Base-by-base conservation (phyloP, 2,329 filamentous ascomycete genomes). In the Ascochyta pisi region DNA sequence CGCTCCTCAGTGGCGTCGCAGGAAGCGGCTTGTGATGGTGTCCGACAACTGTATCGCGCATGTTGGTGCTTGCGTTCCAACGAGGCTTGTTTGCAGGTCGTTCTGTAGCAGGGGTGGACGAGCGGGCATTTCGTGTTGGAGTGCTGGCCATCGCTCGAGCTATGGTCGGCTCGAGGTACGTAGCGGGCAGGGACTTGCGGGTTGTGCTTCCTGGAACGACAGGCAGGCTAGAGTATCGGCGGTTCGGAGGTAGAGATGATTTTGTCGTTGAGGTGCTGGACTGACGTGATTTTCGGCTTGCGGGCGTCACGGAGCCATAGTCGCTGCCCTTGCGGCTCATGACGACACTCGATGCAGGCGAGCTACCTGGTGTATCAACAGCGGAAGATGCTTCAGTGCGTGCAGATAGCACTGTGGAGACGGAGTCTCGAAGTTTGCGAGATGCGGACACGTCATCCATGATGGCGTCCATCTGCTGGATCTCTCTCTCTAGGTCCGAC, bases 391-490 rank as follows among this genome's bases (percentile, higher is more conserved):
- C 84, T 69, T 96, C 92, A 63, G 90, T 90, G 27, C 72, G 70
- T 31, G 61, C 51, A 2, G 91, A 96, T 3, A 96, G 81, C 75
- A 97, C 91, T 65, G 91, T 97, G 0, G 93, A 97, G 53, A 98
- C 89, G 0, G 94, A 97, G 74, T 98, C 94, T 42, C 94, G 86
- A 44, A 97, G 82, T 65, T 94, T 90, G 69, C 92, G 90, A 48
- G 85, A 87, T 61, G 83, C 84, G 54, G 78, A 76, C 38, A 81
- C 75, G 49, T 96, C 91, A 54, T 95, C 91, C 29, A 98, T 73
- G 15, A 85, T 79, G 6, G 82, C 71, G 73, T 96, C 91, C 79
- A 95, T 87, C 5, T 93, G 89, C 55, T 81, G 84, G 79, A 95
- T 94, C 60, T 90, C 86, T 13, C 84, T 82, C 69, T 92, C 91